phyloP scores from a whole-genome alignment of 2,329 filamentous ascomycete genomes.

The Epichloe uncinata region DNA sequence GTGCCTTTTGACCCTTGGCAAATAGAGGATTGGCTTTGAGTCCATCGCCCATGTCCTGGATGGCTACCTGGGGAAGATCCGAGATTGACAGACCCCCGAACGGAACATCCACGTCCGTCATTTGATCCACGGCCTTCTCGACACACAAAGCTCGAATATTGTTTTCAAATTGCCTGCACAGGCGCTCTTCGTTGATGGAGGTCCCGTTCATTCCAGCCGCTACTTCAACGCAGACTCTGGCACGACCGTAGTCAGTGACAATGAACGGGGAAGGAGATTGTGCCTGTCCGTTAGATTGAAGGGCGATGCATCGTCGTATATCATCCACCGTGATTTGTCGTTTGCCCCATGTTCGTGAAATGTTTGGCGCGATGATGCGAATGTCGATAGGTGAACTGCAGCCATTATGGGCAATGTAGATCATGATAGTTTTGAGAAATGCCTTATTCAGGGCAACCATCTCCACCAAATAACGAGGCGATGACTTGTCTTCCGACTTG shows the following conservation, averaged over 20 bases:
- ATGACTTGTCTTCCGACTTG: constrained; percentile 12
- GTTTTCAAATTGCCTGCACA: constrained; percentile 40
- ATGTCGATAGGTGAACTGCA: constrained; percentile 49
- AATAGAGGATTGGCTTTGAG: constrained; percentile 41
- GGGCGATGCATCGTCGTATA: constrained; percentile 50
- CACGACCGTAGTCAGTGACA: constrained; percentile 38
- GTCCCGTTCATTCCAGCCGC: constrained; percentile 21
- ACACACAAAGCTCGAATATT: constrained; percentile 36
- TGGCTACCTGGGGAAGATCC: constrained; percentile 24
- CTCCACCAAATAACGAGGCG: constrained; percentile 42
- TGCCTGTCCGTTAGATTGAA: constrained; percentile 31
- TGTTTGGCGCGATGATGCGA: constrained; percentile 43
- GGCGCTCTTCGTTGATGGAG: constrained; percentile 34
- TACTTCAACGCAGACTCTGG: constrained; percentile 46
- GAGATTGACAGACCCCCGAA: constrained; percentile 39
- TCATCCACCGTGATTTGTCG: constrained; percentile 52
- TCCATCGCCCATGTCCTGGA: constrained; percentile 18
- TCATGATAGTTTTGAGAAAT: constrained; percentile 53
- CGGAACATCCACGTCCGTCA: constrained; percentile 30
- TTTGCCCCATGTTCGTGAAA: constrained; percentile 61
- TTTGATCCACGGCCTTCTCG: constrained; percentile 16
- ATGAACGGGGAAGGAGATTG: constrained; percentile 25
- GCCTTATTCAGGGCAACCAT: constrained; percentile 51
- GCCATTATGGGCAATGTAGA: constrained; percentile 60
- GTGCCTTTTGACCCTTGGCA: constrained; percentile 52